These are phyloP conservation scores for Taphrina betulina DNA, from an alignment of 1,139 yeast species.

Conservation along the genomic window DNA sequence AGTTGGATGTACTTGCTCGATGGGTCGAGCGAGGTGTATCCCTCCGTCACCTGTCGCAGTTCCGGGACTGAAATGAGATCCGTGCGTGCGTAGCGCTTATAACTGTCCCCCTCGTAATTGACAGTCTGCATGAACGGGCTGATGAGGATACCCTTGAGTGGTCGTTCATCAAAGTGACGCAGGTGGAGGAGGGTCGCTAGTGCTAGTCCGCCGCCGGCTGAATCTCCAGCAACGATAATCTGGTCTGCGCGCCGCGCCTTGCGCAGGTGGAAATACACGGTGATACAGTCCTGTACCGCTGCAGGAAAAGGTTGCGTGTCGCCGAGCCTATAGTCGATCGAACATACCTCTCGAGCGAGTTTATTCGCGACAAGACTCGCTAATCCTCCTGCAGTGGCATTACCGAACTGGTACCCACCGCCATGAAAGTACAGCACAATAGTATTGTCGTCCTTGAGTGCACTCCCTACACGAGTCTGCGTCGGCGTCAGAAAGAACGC, in stretches of 20 bases:
- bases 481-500: slow-evolving; percentile 12
- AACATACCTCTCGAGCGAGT: background rate
- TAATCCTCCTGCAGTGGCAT: slow-evolving; percentile 18
- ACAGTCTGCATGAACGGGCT: slow-evolving; percentile 18
- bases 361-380: slow-evolving; percentile 6
- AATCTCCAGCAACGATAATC: slow-evolving; percentile 5
- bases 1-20: slow-evolving; percentile 18
- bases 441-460: background rate
- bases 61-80: slow-evolving; percentile 9
- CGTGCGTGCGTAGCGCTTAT: background rate
- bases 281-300: slow-evolving; percentile 23
- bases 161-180: background rate
- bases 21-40: background rate
- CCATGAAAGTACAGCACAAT: slow-evolving; percentile 11
- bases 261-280: slow-evolving; percentile 1
- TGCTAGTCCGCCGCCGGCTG: slow-evolving; percentile 17
- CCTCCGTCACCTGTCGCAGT: background rate
- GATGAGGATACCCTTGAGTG: slow-evolving; percentile 1
- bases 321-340: slow-evolving; percentile 17
- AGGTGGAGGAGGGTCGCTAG: slow-evolving; percentile 13
- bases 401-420: slow-evolving; percentile 15
- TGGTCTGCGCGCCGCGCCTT: background rate
- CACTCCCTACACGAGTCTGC: too few species aligned
- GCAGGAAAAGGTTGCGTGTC: slow-evolving; percentile 21
- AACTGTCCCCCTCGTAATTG: background rate